Evolutionary conservation across 768 basidiomycete species (phyloP).

Genomic region (Lactarius tabidus): DNA sequence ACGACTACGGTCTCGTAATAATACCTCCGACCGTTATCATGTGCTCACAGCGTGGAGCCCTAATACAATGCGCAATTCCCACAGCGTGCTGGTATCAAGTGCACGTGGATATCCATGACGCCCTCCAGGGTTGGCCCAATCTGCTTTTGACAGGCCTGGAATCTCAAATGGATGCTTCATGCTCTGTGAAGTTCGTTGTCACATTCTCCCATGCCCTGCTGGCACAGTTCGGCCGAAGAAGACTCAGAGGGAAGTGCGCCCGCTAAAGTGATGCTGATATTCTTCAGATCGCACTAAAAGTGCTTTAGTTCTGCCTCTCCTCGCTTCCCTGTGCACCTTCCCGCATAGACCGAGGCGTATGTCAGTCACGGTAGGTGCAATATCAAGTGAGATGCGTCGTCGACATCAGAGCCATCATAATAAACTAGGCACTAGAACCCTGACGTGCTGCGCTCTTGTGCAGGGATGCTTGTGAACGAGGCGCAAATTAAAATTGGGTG

Average conservation of each 20-base stretch:
- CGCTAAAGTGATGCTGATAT: not conserved
- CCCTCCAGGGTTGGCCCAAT: not conserved
- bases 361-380: not conserved
- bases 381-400: not conserved
- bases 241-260: too few species aligned
- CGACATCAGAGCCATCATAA: not conserved
- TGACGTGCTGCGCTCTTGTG: not conserved
- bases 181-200: too few species aligned
- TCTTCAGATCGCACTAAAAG: not conserved
- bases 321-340: not conserved
- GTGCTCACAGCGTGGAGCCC: not conserved
- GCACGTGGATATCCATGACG: not conserved
- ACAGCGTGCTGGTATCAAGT: not conserved
- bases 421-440: not conserved
- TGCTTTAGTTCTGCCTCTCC: not conserved
- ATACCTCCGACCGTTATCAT: not conserved
- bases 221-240: too few species aligned
- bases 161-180: not conserved
- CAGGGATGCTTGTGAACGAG: not conserved
- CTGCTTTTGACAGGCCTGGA: not conserved
- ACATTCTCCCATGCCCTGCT: too few species aligned
- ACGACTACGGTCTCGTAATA: too few species aligned
- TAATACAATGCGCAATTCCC: not conserved
- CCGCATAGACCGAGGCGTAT: not conserved
- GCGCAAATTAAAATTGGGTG: not conserved